Percentiles rank a stretch among this genome's conserved stretches.
These are phyloP conservation scores for Paraphoma chrysanthemicola DNA, from an alignment of 2,329 filamentous ascomycete genomes.

Conservation along the genomic window DNA sequence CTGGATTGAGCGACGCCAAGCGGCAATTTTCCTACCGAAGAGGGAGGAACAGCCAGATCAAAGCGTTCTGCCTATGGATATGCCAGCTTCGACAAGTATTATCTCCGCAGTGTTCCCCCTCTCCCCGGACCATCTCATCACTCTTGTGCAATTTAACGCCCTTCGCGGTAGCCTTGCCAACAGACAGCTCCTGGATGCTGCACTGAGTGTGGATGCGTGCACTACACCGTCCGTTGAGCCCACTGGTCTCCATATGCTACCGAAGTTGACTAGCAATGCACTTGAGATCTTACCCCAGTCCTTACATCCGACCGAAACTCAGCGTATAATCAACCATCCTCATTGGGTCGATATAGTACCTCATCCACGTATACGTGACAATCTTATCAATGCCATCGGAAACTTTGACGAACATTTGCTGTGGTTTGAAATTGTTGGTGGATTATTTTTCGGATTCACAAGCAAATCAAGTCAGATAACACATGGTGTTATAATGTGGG, in stretches of 20 bases:
- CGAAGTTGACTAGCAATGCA: not conserved
- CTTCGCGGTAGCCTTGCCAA: slow-evolving; percentile 44
- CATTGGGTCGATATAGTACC: slow-evolving; percentile 63
- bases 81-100: not conserved
- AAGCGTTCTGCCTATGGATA: not conserved
- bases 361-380: slow-evolving; percentile 61
- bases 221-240: not conserved
- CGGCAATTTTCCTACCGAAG: not conserved
- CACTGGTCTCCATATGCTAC: not conserved
- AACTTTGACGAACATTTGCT: slow-evolving; percentile 10
- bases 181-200: slow-evolving; percentile 21
- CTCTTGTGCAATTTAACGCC: slow-evolving; percentile 48
- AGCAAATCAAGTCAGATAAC: slow-evolving; percentile 5
- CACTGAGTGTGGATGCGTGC: not conserved
- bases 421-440: slow-evolving; percentile 10
- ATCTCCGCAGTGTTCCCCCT: slow-evolving; percentile 7
- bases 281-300: slow-evolving; percentile 1
- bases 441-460: slow-evolving; percentile 11
- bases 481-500: slow-evolving; percentile 10
- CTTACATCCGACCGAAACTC: slow-evolving; percentile 59
- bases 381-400: slow-evolving; percentile 49
- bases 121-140: slow-evolving; percentile 41
- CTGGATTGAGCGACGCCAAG: not conserved
- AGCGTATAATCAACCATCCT: slow-evolving; percentile 59
- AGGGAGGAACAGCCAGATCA: not conserved